Evolutionary conservation across 2,329 filamentous ascomycete genomes (phyloP).

Genomic region (Diatrype stigma): DNA sequence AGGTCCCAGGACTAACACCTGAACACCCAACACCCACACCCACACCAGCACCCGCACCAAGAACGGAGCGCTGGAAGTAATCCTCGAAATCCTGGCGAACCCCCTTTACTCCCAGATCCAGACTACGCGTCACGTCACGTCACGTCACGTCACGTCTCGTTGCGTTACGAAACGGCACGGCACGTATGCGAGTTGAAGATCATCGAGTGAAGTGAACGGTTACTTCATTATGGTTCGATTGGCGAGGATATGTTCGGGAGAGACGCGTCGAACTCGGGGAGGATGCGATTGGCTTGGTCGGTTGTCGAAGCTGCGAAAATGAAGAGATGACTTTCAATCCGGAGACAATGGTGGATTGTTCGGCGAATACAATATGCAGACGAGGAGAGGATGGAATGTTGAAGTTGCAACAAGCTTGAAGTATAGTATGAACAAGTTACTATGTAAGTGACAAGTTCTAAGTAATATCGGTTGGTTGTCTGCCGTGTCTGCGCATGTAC

Average conservation of each 20-base stretch:
- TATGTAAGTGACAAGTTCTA: no score
- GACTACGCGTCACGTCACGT: background rate
- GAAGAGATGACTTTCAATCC: no score
- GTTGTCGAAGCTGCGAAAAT: no score
- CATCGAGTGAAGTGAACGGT: background rate
- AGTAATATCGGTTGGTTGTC: background rate
- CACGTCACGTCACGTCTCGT: background rate
- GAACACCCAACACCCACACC: background rate
- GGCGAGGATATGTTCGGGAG: background rate
- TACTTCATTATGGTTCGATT: background rate
- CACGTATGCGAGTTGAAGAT: background rate
- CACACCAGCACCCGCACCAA: no score
- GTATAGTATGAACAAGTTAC: no score
- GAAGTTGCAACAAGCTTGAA: no score
- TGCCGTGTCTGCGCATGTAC: no score
- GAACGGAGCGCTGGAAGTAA: no score
- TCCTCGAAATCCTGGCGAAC: background rate
- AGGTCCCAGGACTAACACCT: background rate
- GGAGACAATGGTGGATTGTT: no score
- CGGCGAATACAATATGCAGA: no score
- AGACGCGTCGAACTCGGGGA: background rate
- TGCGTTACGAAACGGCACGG: no score
- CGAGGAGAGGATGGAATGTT: background rate
- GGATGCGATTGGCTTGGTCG: background rate
- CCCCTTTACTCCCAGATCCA: background rate